These are phyloP conservation scores for Leccinum uliginosum DNA, from an alignment of 768 basidiomycete species.

Conservation along the genomic window DNA sequence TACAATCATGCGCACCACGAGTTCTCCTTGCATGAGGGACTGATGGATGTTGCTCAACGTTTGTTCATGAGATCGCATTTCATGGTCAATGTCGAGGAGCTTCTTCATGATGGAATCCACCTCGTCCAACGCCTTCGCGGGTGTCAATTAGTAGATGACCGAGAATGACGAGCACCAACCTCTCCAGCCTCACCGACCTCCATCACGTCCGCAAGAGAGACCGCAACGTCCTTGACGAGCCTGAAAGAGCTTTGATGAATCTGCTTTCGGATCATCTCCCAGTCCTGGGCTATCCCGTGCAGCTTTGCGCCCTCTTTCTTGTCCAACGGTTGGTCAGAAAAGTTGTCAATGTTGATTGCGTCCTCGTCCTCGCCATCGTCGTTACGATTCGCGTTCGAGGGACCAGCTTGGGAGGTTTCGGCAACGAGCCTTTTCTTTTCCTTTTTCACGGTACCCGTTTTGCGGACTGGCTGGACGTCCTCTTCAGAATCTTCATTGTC, in stretches of 20 bases:
- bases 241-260: constrained; percentile 41
- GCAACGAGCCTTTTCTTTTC: constrained; percentile 22
- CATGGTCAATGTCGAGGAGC: constrained; percentile 60
- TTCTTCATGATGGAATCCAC: constrained; percentile 67
- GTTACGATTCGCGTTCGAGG: constrained; percentile 9
- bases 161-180: constrained; percentile 33
- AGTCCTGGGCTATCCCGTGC: constrained; percentile 57
- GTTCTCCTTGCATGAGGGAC: constrained; percentile 47
- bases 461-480: constrained; percentile 37
- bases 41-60: constrained; percentile 56
- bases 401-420: constrained; percentile 22
- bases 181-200: constrained; percentile 49
- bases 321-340: constrained; percentile 63
- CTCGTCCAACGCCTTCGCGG: constrained; percentile 46
- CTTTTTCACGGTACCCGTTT: constrained; percentile 23
- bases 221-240: constrained; percentile 49
- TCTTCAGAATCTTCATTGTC: constrained; percentile 33
- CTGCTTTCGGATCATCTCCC: constrained; percentile 50
- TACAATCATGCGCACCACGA: constrained; percentile 46
- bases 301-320: constrained; percentile 49
- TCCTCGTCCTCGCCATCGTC: constrained; percentile 44
- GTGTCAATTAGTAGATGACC: neutral
- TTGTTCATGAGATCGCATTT: constrained; percentile 54
- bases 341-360: constrained; percentile 56
- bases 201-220: constrained; percentile 57